phyloP scores from a whole-genome alignment of 768 basidiomycete genomes.

The Sporobolomyces phaffii region DNA sequence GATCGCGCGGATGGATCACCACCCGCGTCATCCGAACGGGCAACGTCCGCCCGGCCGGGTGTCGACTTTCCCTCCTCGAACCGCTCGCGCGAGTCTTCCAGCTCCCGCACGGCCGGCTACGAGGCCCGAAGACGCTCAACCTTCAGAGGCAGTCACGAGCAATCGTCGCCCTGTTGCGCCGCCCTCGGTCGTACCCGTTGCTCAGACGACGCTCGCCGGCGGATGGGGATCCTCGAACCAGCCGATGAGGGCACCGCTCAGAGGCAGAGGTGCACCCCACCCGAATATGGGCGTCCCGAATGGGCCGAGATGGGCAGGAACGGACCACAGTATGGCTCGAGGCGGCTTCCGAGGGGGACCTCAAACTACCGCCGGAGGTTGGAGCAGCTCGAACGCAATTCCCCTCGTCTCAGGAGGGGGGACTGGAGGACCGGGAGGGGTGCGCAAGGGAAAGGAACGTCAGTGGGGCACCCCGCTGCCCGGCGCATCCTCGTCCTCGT shows the following conservation, averaged over 20 bases:
- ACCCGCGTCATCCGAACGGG: too few species aligned
- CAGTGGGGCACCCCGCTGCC: neutral
- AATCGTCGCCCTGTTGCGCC: neutral
- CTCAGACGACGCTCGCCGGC: neutral
- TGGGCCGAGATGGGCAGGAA: neutral
- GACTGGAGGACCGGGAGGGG: neutral
- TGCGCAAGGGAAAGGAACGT: neutral
- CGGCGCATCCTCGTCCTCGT: neutral
- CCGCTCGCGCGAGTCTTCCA: neutral
- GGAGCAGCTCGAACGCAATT: neutral
- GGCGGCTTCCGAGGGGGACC: neutral
- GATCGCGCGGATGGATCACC: too few species aligned
- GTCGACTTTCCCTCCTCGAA: too few species aligned
- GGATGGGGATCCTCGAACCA: neutral
- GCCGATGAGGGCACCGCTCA: too few species aligned
- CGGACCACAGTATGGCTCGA: neutral
- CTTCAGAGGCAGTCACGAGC: constrained; percentile 5
- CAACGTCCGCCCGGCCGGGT: too few species aligned
- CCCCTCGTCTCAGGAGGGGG: neutral
- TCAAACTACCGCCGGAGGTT: constrained; percentile 4
- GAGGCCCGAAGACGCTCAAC: constrained; percentile 8
- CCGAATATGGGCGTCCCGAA: too few species aligned
- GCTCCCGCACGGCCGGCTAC: neutral
- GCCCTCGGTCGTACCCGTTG: neutral
- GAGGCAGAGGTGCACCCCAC: too few species aligned